Percentiles rank a stretch among this genome's conserved stretches.
phyloP scores from a whole-genome alignment of 2,329 filamentous ascomycete species.

The Ophiostoma montium region DNA sequence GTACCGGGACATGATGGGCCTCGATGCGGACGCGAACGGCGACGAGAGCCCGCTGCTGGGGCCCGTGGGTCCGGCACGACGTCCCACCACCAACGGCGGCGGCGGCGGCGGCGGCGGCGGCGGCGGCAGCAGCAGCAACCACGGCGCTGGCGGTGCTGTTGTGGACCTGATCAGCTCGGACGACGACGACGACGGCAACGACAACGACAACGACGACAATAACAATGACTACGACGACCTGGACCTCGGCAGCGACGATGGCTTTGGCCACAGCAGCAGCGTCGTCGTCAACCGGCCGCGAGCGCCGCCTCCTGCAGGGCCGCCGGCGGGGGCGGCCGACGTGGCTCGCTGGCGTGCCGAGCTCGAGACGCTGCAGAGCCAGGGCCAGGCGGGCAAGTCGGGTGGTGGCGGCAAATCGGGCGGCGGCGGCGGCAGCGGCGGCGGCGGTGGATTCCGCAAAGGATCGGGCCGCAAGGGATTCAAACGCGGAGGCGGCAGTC shows the following conservation, averaged over 20 bases:
- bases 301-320: neutral
- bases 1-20: conserved; percentile 38
- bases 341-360: conserved; percentile 18
- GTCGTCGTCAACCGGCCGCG: neutral
- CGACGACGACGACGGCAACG: conserved; percentile 3
- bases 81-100: neutral
- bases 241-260: neutral
- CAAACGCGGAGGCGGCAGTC: conserved; percentile 9
- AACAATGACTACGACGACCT: neutral
- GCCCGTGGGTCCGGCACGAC: neutral
- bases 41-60: conserved; percentile 3
- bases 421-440: conserved; percentile 13
- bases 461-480: conserved; percentile 3
- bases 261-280: neutral
- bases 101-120: too few relatives aligned
- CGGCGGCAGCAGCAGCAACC: conserved; percentile 1
- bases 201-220: neutral
- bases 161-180: conserved; percentile 38
- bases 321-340: neutral
- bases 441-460: conserved; percentile 12
- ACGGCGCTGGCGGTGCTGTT: conserved; percentile 22
- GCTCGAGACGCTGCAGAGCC: conserved; percentile 17
- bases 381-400: neutral
- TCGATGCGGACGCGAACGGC: too few relatives aligned
- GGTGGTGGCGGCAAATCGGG: conserved; percentile 2